Evolutionary conservation across 1,139 yeast genomes (phyloP).

Genomic region (Pichia sorboxylosa): DNA sequence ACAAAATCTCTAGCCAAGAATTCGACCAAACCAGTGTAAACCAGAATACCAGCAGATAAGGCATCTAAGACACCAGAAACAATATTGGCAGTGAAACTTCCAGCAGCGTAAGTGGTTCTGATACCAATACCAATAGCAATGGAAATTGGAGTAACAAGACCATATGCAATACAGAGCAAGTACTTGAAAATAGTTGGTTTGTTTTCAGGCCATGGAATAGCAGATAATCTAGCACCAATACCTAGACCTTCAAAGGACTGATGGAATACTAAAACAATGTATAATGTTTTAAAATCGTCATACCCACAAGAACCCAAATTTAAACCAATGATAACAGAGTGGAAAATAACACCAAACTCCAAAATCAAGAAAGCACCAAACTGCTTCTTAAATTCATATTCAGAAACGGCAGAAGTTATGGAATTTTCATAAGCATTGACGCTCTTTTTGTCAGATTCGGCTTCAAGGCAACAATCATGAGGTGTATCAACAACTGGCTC

Average conservation of each 20-base stretch:
- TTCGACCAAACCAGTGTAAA: constrained; percentile 81
- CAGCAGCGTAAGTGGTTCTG: constrained; percentile 45
- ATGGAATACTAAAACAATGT: constrained; percentile 76
- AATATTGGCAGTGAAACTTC: constrained; percentile 51
- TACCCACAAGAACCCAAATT: constrained; percentile 43
- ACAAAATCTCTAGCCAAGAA: constrained; percentile 82
- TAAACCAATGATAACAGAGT: constrained; percentile 44
- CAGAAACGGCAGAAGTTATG: constrained; percentile 33
- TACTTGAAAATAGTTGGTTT: constrained; percentile 15
- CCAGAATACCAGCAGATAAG: constrained; percentile 72
- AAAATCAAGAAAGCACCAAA: constrained; percentile 29
- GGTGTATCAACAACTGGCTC: constrained; percentile 7
- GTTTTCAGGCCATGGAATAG: constrained; percentile 51
- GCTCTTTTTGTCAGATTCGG: constrained; percentile 1
- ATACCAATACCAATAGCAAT: constrained; percentile 84
- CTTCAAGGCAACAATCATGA: constrained; percentile 5
- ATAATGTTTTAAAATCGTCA: constrained; percentile 62
- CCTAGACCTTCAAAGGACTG: constrained; percentile 92
- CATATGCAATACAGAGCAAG: constrained; percentile 29
- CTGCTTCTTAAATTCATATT: constrained; percentile 18
- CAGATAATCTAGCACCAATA: constrained; percentile 75
- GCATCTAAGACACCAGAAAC: constrained; percentile 76
- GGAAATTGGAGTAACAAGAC: constrained; percentile 71
- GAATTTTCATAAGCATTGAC: constrained; percentile 20
- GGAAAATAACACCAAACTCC: constrained; percentile 47